Evolutionary conservation across 1,284 basidiomycete genomes (phyloP), one percentile per base, ranked within the genome.

Genomic region (Caloboletus inedulis): DNA sequence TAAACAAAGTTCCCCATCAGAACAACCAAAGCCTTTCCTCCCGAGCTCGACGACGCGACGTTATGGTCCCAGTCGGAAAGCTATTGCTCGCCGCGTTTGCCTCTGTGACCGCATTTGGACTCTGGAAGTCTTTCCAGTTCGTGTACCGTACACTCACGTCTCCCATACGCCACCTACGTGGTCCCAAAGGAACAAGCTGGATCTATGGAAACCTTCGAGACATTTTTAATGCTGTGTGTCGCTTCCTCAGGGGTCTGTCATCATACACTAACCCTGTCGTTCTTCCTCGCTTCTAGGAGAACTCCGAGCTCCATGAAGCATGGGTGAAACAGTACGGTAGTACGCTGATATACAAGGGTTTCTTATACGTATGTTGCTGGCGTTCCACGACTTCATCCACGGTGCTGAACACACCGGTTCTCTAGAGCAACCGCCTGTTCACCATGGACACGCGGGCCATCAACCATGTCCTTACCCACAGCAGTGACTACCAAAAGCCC

Each of bases 251-350:
- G n/a, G n/a, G n/a, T n/a, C n/a, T n/a, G n/a, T n/a, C n/a, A n/a
- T n/a, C n/a, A n/a, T n/a, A n/a, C n/a, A n/a, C n/a, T 37, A 16
- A 31, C 16, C n/a, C 3, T 23, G 31, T 19, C 4, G 5, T 8
- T 31, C 14, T 10, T 16, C 3, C 39, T 16, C 13, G 1, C 16
- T 30, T 30, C 13, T 44, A 76, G 74, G 71, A 76, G 49, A 71
- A 70, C 55, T 57, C 49, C 1, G 21, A 31, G 5, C 44, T 77
- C 21, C 74, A 79, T 27, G 77, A 82, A 25, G 41, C 54, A 61
- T 89, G 86, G 85, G 63, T 74, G 0, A 59, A 71, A 37, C 57
- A 80, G 54, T 84, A 84, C 55, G 85, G 86, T 0, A 63, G 56
- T 6, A 80, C 77, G 0, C 59, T 85, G 45, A 74, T 64, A 51